Conservation (phyloP, 345 rosid species). For the Sonneratia caseolaris region DNA sequence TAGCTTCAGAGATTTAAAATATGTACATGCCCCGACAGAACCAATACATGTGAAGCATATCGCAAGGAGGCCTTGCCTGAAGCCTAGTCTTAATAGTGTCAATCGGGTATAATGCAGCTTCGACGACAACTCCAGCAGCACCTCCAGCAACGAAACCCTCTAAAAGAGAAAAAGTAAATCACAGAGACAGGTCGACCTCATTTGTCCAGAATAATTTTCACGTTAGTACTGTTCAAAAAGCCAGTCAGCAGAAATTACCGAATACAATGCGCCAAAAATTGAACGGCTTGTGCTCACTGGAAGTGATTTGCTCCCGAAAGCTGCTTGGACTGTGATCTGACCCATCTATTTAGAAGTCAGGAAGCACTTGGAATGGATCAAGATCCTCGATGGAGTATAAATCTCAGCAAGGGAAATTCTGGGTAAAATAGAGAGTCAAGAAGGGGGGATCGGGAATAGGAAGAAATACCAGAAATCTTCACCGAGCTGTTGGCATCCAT, state of each 20-base stretch:
- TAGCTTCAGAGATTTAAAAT: neutral
- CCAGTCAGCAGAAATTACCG: slow-evolving; percentile 19
- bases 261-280: slow-evolving; percentile 27
- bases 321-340: neutral
- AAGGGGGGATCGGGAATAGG: neutral
- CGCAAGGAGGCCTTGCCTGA: slow-evolving; percentile 34
- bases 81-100: slow-evolving; percentile 84
- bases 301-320: slow-evolving; percentile 1
- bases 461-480: slow-evolving; percentile 6
- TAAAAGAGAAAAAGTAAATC: slow-evolving; percentile 17
- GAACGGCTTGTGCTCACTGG: slow-evolving; percentile 25
- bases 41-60: neutral
- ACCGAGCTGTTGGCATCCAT: slow-evolving; percentile 8
- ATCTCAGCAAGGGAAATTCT: neutral
- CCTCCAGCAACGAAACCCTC: slow-evolving; percentile 72
- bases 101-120: slow-evolving; percentile 74
- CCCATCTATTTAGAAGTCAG: neutral
- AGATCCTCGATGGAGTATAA: neutral
- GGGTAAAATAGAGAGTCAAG: neutral
- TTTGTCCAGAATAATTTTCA: neutral
- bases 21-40: neutral
- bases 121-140: slow-evolving; percentile 69
- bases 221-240: neutral
- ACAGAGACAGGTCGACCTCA: neutral
- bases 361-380: neutral